Evolutionary conservation across 129 eudicot genomes (phyloP).

Genomic region (Artemisia annua): DNA sequence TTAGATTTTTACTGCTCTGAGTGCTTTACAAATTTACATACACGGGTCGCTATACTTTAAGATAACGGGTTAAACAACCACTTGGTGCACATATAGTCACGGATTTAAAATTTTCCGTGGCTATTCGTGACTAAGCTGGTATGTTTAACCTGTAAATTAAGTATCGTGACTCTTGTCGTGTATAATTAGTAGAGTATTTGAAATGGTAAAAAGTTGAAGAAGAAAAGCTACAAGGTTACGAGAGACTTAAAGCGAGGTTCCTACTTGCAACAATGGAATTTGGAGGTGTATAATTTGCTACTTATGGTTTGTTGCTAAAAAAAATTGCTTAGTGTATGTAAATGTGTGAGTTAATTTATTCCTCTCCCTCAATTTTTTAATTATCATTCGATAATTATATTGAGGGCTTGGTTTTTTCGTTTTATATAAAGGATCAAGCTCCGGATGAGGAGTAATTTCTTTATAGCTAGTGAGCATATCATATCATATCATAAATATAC

Average conservation of each 20-base stretch:
- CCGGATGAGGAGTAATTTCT: constrained; percentile 27
- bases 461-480: not conserved
- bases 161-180: not conserved
- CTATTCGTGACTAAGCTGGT: no score
- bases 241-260: not conserved
- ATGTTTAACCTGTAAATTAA: no score
- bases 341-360: constrained; percentile 14
- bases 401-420: constrained; percentile 41
- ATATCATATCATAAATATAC: not conserved
- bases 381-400: constrained; percentile 11
- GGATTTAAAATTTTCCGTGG: no score
- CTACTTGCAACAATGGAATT: not conserved
- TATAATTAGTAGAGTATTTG: not conserved
- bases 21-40: no score
- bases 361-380: constrained; percentile 17
- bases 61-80: no score
- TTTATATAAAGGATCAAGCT: constrained; percentile 55
- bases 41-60: no score
- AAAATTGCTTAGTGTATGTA: not conserved
- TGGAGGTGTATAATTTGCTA: constrained; percentile 4
- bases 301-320: not conserved
- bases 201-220: not conserved
- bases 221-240: not conserved
- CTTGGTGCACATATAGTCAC: no score
- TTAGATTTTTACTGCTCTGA: no score